Base-by-base conservation (phyloP, 1,284 basidiomycete species). In the Cutaneotrichosporon dermatis region DNA sequence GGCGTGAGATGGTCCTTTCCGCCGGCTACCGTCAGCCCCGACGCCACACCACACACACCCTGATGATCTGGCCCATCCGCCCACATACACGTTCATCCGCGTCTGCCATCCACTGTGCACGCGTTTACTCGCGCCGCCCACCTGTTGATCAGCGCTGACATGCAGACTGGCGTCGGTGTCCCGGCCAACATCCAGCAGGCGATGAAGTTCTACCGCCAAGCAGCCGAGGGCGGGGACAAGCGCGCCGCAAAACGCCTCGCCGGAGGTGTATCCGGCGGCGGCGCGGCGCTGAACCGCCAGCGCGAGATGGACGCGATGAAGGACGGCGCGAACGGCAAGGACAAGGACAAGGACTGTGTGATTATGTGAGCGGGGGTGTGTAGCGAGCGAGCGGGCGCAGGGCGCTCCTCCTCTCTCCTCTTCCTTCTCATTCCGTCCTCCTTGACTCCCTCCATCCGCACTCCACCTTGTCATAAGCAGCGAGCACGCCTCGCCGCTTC, bases 171-270 rank as follows among this genome's bases (percentile, higher is more conserved):
- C 46, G 90, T 94, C 61, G 92, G 91, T 54, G 89, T 88, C 48
- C 76, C 83, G 51, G 82, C 85, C 16, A 85, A 85, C 73, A 81
- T 84, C 67, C 77, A 82, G 61, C 86, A 89, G 66, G 87, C 93
- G 2, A 81, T 86, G 58, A 76, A 82, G 35, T 98, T 88, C 84
- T 99, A 95, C 82, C 89, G 88, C 77, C 84, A 85, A 63, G 92
- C 95, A 1, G 88, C 92, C 5, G 92, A 95, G n/a, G 85, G 87
- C 40, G 94, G 95, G 46, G 95, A 99, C 80, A 95, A 92, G 76
- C 89, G 95, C 59, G 93, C 95, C 0, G 81, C 83, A 12, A 90
- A 94, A 72, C 86, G 96, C 51, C 80, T 99, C 49, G 82, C 69
- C 0, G 61, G 68, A 2, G 67, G 63, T 33, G 58, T 65, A 33